phyloP scores from a whole-genome alignment of 768 basidiomycete species.

The Serendipita vermifera region DNA sequence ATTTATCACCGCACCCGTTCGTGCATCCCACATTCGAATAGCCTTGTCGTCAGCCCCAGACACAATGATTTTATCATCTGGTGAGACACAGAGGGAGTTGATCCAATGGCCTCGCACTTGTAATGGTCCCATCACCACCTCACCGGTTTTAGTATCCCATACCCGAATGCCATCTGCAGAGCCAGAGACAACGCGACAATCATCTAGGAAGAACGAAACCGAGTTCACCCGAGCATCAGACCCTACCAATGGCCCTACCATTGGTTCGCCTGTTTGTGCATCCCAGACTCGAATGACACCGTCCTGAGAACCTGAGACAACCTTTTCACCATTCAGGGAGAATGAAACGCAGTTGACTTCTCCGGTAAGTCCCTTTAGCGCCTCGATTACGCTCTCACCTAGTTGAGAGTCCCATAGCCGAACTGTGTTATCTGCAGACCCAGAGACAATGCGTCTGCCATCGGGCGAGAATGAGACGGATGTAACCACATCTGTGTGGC shows the following conservation, averaged over 20 bases:
- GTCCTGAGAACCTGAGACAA: conserved; percentile 10
- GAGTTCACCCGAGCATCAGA: too few relatives aligned
- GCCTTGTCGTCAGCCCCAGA: conserved; percentile 10
- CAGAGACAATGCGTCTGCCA: conserved; percentile 4
- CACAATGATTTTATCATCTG: not conserved
- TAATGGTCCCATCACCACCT: too few relatives aligned
- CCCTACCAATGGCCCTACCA: not conserved
- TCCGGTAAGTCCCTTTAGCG: not conserved
- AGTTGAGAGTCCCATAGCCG: conserved; percentile 8
- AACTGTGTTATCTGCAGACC: not conserved
- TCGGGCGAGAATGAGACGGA: conserved; percentile 11
- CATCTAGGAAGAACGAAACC: too few relatives aligned
- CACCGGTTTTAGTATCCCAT: not conserved
- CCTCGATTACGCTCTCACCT: not conserved
- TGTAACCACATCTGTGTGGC: too few relatives aligned
- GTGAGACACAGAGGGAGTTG: conserved; percentile 13
- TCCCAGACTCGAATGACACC: conserved; percentile 6
- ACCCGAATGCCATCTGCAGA: too few relatives aligned
- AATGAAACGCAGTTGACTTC: not conserved
- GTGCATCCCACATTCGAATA: conserved; percentile 16
- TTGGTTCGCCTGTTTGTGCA: not conserved
- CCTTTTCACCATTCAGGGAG: not conserved
- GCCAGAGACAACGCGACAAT: too few relatives aligned
- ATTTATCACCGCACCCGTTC: conserved; percentile 18
- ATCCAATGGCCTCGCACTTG: too few relatives aligned